Evolutionary conservation across 1,139 yeast species (phyloP), one percentile per base, ranked within the genome.

Genomic region (Nakaseomyces kungkrabaensis): DNA sequence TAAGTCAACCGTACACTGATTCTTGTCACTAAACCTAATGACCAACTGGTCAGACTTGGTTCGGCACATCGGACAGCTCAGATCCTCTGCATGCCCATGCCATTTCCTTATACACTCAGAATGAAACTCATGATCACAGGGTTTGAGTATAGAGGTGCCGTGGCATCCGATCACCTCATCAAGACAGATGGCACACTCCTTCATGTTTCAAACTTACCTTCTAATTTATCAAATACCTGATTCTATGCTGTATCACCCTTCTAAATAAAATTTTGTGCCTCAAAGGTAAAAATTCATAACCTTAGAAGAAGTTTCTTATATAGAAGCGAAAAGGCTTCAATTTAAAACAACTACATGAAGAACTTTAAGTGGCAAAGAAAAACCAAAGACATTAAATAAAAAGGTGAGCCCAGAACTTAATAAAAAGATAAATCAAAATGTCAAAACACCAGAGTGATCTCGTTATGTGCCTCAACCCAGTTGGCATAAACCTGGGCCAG

Each of bases 391-490:
- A 10, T 10, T 8, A 29, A 33, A n/a, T 5, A 33, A 33, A n/a
- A 33, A 33, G 36, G 13, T 9, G 13, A 10, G 2, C 10, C 10
- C 7, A 3, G 32, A 8, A 29, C 32, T 10, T 9, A 33, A 8
- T 33, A n/a, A 33, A 5, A 9, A n/a, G 36, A 3, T 3, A 33
- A 33, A n/a, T 33, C 31, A 43, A 13, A 8, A 89, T 89, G 97
- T 87, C 96, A 3, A 81, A 95, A 52, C 96, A 89, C 66, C 96
- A 89, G 65, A 82, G 84, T 53, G 97, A 90, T 65, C 74, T 90
- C 36, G 78, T 86, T 4, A 82, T 85, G 71, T 90, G 97, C 65
- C 73, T 86, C 76, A 86, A 85, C 62, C 95, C 81, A 60, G 89
- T 96, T 1, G 97, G 97, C 1, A 76, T 80, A 0, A 68, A 71